Evolutionary conservation across 2,329 filamentous ascomycete genomes (phyloP).

Genomic region (Colletotrichum tamarilloi): DNA sequence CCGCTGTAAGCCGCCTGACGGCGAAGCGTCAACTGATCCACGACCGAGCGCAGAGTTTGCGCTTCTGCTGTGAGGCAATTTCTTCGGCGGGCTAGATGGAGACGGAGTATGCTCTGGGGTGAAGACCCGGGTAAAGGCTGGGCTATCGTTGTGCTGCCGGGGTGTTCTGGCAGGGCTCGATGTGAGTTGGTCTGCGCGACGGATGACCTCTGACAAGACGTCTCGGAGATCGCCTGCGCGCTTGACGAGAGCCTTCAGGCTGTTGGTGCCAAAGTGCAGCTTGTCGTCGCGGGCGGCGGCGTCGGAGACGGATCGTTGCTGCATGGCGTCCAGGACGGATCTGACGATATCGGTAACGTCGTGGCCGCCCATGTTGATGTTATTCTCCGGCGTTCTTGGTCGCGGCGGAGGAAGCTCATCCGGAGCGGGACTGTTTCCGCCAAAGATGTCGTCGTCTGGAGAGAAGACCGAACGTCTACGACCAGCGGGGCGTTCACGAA

Average conservation of each 20-base stretch:
- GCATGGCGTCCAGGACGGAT: constrained; percentile 73
- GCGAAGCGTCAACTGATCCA: constrained; percentile 63
- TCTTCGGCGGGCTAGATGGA: constrained; percentile 64
- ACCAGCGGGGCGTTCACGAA: constrained; percentile 63
- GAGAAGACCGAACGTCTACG: constrained; percentile 72
- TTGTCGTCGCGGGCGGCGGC: constrained; percentile 57
- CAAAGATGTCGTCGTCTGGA: constrained; percentile 75
- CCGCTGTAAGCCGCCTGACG: constrained; percentile 62
- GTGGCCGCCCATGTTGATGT: constrained; percentile 43
- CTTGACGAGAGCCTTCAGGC: constrained; percentile 73
- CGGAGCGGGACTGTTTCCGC: constrained; percentile 57
- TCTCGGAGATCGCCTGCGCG: constrained; percentile 70
- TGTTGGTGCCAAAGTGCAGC: constrained; percentile 77
- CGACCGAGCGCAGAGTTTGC: constrained; percentile 63
- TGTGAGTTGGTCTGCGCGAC: constrained; percentile 67
- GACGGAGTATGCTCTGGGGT: constrained; percentile 62
- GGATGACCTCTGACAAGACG: constrained; percentile 68
- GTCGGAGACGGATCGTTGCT: constrained; percentile 61
- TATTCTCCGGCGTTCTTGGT: constrained; percentile 55
- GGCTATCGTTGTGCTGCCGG: constrained; percentile 63
- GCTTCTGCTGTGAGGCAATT: constrained; percentile 63
- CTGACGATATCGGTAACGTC: constrained; percentile 64
- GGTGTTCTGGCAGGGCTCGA: constrained; percentile 66
- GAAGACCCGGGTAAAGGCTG: constrained; percentile 76
- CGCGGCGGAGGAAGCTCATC: constrained; percentile 52